Evolutionary conservation across 805 yeast species (phyloP).

Genomic region (Ogataea angusta): DNA sequence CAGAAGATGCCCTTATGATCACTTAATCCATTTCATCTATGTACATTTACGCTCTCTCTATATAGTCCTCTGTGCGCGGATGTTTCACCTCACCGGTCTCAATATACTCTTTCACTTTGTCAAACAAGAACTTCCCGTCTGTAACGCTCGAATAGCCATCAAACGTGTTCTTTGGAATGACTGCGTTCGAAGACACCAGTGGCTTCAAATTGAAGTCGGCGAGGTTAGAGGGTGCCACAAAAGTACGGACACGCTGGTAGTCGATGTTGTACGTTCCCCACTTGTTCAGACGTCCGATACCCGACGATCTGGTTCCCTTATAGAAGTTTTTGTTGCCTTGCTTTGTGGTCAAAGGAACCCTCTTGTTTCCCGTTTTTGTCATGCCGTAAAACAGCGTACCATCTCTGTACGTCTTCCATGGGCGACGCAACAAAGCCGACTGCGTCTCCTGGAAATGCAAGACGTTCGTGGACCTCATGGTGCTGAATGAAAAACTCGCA

Average conservation of each 20-base stretch:
- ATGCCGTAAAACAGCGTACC: conserved; percentile 82
- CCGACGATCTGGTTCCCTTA: conserved; percentile 95
- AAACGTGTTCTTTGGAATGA: conserved; percentile 64
- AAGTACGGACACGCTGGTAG: conserved; percentile 87
- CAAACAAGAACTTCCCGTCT: conserved; percentile 70
- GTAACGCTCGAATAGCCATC: conserved; percentile 65
- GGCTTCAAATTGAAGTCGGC: conserved; percentile 52
- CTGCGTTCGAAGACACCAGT: conserved; percentile 70
- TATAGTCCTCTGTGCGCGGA: conserved; percentile 24
- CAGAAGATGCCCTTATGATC: conserved; percentile 8
- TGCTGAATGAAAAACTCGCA: background rate
- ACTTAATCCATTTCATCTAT: conserved; percentile 10
- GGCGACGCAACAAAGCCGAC: conserved; percentile 57
- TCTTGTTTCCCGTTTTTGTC: conserved; percentile 75
- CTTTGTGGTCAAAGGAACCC: conserved; percentile 82
- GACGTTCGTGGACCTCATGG: conserved; percentile 51
- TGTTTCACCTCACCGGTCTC: conserved; percentile 61
- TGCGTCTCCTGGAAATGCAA: conserved; percentile 47
- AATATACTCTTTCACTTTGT: conserved; percentile 71
- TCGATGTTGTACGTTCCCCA: conserved; percentile 73
- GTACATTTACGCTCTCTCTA: conserved; percentile 37
- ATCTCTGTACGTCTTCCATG: conserved; percentile 84
- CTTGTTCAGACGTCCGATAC: conserved; percentile 77
- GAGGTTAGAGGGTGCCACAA: conserved; percentile 66
- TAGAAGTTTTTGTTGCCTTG: conserved; percentile 92